Conservation (phyloP, 2,329 filamentous ascomycete genomes). For the Phialocephala subalpina region DNA sequence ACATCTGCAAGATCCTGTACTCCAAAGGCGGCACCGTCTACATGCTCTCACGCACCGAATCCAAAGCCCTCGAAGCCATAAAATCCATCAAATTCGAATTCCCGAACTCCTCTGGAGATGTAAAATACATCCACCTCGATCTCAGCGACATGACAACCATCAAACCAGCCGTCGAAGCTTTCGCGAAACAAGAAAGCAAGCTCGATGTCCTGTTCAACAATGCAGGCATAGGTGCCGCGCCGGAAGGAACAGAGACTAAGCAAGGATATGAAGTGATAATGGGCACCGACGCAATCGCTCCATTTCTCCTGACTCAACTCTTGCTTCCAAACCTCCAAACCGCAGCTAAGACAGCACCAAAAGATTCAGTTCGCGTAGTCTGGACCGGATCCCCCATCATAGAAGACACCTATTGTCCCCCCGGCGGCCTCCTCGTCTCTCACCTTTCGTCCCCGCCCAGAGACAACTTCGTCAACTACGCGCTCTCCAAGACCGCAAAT, state of each 20-base stretch:
- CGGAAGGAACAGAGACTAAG: slow-evolving; percentile 40
- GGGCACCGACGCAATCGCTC: slow-evolving; percentile 36
- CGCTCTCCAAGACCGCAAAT: slow-evolving; percentile 12
- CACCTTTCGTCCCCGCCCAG: neutral
- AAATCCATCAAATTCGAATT: slow-evolving; percentile 42
- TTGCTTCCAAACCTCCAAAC: slow-evolving; percentile 47
- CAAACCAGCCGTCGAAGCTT: slow-evolving; percentile 45
- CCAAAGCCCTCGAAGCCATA: slow-evolving; percentile 48
- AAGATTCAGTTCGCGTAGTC: slow-evolving; percentile 12
- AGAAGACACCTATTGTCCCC: slow-evolving; percentile 8
- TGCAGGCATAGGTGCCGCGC: slow-evolving; percentile 47
- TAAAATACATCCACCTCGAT: slow-evolving; percentile 47
- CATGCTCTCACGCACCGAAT: slow-evolving; percentile 52
- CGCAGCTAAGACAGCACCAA: slow-evolving; percentile 15
- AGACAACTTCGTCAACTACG: slow-evolving; percentile 5
- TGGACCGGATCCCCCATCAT: slow-evolving; percentile 14
- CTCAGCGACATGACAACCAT: slow-evolving; percentile 46
- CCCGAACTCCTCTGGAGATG: slow-evolving; percentile 38
- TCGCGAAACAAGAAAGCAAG: slow-evolving; percentile 43
- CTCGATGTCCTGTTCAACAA: slow-evolving; percentile 50
- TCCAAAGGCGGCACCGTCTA: slow-evolving; percentile 56
- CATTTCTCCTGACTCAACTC: slow-evolving; percentile 27
- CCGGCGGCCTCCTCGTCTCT: slow-evolving; percentile 9
- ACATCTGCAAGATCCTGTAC: slow-evolving; percentile 49
- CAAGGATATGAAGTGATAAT: slow-evolving; percentile 46